Conservation (phyloP, 495 filamentous ascomycete genomes). For the Podospora conica region DNA sequence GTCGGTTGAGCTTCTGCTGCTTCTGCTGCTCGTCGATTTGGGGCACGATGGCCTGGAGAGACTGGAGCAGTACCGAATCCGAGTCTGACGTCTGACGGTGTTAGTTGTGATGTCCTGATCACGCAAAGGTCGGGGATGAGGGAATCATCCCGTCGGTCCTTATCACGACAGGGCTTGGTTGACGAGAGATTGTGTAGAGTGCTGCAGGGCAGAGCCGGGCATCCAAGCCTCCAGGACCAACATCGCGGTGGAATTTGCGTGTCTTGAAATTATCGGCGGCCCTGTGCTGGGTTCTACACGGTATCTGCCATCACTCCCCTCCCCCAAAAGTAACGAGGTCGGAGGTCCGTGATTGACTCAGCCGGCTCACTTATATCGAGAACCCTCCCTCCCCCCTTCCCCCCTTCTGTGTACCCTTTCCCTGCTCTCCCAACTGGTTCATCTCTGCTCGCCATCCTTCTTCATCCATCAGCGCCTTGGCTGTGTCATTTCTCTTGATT, state of each 20-base stretch:
- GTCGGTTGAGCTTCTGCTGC: background rate
- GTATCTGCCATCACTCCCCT: background rate
- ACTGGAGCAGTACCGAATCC: too few relatives aligned
- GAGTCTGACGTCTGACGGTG: background rate
- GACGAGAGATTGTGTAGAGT: background rate
- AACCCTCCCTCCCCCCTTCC: background rate
- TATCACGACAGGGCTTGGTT: background rate
- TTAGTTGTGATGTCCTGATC: background rate
- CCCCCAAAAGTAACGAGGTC: background rate
- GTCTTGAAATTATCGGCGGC: background rate
- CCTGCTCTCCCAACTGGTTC: constrained; percentile 5
- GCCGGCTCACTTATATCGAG: constrained; percentile 18
- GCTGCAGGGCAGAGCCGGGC: background rate
- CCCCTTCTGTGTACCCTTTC: background rate
- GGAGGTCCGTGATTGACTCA: constrained; percentile 16
- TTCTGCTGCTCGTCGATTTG: too few relatives aligned
- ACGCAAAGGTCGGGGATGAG: background rate
- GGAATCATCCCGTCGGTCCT: background rate
- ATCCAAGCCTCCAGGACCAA: background rate
- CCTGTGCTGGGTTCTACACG: background rate
- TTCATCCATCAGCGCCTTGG: background rate
- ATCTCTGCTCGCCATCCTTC: constrained; percentile 2
- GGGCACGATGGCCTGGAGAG: too few relatives aligned
- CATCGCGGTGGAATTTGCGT: constrained; percentile 1
- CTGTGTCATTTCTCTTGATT: background rate